These are phyloP conservation scores for Vickermania spadyakhi DNA, from an alignment of 208 protist species.

Conservation along the genomic window DNA sequence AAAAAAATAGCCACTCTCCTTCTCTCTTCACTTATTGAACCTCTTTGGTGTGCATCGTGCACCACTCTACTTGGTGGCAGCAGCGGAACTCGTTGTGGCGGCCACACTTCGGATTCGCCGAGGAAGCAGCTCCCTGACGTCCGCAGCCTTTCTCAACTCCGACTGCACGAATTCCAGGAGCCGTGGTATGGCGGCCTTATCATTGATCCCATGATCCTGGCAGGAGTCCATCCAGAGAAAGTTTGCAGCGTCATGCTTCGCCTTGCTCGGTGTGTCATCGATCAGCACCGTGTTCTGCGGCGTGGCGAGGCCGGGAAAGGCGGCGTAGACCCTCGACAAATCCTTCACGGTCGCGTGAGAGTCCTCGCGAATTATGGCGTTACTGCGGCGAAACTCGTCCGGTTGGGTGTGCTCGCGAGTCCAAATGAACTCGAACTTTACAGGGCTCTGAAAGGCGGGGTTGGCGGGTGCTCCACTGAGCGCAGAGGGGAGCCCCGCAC, in stretches of 20 bases:
- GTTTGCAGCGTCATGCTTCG: slow-evolving; percentile 61
- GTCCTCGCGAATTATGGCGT: slow-evolving; percentile 44
- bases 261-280: slow-evolving; percentile 85
- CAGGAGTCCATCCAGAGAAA: slow-evolving; percentile 79
- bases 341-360: slow-evolving; percentile 82
- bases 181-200: slow-evolving; percentile 30
- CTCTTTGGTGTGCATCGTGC: no score
- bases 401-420: slow-evolving; percentile 71
- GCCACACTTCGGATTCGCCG: slow-evolving; percentile 34
- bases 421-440: slow-evolving; percentile 79
- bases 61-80: no score
- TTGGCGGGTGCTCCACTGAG: slow-evolving; percentile 3
- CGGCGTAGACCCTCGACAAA: slow-evolving; percentile 36
- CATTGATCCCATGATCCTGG: slow-evolving; percentile 31
- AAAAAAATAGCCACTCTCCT: no score
- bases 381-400: slow-evolving; percentile 68
- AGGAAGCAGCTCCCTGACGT: slow-evolving; percentile 73
- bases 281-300: slow-evolving; percentile 73
- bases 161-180: slow-evolving; percentile 60
- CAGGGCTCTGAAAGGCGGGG: slow-evolving; percentile 4
- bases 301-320: slow-evolving; percentile 50
- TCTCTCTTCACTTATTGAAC: no score
- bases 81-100: no score
- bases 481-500: no score
- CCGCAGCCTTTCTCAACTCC: slow-evolving; percentile 40